phyloP scores from a whole-genome alignment of 306 rosid species.

The Clitoria ternatea region DNA sequence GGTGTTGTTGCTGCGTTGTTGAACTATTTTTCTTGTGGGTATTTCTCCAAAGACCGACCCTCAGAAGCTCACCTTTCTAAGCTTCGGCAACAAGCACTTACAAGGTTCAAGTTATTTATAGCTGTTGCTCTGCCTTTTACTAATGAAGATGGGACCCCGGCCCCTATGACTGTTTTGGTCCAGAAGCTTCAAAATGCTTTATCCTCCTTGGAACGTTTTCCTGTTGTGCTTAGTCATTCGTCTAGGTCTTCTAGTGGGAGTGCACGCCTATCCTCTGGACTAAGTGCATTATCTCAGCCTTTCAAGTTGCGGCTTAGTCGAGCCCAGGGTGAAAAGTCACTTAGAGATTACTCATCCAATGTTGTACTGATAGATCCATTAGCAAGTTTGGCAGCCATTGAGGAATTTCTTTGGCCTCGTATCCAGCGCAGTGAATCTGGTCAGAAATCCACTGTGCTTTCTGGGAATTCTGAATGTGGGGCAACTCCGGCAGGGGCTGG shows the following conservation, averaged over 20 bases:
- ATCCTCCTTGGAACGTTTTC: slow-evolving; percentile 95
- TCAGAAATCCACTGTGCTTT: slow-evolving; percentile 62
- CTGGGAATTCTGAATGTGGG: slow-evolving; percentile 84
- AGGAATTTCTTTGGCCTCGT: slow-evolving; percentile 97
- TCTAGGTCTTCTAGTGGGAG: slow-evolving; percentile 87
- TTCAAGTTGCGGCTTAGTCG: slow-evolving; percentile 93
- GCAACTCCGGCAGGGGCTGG: slow-evolving; percentile 65
- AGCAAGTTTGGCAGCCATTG: slow-evolving; percentile 95
- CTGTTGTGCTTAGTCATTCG: slow-evolving; percentile 95
- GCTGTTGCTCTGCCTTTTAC: slow-evolving; percentile 77
- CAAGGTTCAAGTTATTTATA: slow-evolving; percentile 79
- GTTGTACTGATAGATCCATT: slow-evolving; percentile 91
- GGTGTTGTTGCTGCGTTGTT: slow-evolving; percentile 90
- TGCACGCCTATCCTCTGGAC: slow-evolving; percentile 92
- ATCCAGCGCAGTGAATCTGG: slow-evolving; percentile 84
- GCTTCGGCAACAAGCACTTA: slow-evolving; percentile 84
- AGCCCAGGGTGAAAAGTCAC: slow-evolving; percentile 88
- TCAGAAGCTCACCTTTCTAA: slow-evolving; percentile 69
- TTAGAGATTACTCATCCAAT: slow-evolving; percentile 89
- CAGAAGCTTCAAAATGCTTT: slow-evolving; percentile 98
- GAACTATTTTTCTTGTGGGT: slow-evolving; percentile 85
- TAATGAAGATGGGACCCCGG: slow-evolving; percentile 28
- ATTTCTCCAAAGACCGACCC: slow-evolving; percentile 71
- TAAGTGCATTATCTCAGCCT: slow-evolving; percentile 89
- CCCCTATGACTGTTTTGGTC: slow-evolving; percentile 80